phyloP scores from a whole-genome alignment of 257 asterid species.

The Cinchona pubescens region DNA sequence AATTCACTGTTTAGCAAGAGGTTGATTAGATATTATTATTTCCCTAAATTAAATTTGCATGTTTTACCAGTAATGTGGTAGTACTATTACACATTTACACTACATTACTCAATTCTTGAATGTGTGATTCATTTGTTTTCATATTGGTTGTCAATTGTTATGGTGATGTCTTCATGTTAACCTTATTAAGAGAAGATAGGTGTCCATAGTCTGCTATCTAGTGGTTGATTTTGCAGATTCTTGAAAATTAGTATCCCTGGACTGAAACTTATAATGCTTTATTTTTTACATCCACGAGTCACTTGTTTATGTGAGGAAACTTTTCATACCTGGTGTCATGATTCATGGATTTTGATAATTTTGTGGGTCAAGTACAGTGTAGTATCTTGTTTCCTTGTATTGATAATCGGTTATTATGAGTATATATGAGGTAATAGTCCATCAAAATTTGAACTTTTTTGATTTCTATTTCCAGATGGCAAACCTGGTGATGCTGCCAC shows the following conservation, averaged over 20 bases:
- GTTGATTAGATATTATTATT: background rate
- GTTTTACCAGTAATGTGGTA: background rate
- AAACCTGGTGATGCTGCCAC: constrained; percentile 70
- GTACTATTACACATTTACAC: background rate
- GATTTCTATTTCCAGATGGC: constrained; percentile 46
- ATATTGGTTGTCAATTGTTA: background rate
- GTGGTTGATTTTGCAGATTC: background rate
- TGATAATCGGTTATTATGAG: background rate
- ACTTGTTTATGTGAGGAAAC: too few species aligned
- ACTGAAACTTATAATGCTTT: background rate
- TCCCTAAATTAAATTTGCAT: too few species aligned
- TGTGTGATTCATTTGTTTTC: background rate
- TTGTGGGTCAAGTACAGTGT: background rate
- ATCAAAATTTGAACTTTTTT: background rate
- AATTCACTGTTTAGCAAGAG: background rate
- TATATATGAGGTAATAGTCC: background rate
- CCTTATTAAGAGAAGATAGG: background rate
- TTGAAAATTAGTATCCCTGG: background rate
- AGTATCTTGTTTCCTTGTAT: background rate
- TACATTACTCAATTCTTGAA: background rate
- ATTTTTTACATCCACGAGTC: background rate
- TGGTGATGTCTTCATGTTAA: background rate
- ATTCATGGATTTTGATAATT: background rate
- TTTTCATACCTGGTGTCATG: background rate
- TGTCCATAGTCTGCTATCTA: background rate